A percentile compares a stretch with the other conserved stretches of the same genome.
Conservation (phyloP, 306 rosid species). For the Hippophae rhamnoides region DNA sequence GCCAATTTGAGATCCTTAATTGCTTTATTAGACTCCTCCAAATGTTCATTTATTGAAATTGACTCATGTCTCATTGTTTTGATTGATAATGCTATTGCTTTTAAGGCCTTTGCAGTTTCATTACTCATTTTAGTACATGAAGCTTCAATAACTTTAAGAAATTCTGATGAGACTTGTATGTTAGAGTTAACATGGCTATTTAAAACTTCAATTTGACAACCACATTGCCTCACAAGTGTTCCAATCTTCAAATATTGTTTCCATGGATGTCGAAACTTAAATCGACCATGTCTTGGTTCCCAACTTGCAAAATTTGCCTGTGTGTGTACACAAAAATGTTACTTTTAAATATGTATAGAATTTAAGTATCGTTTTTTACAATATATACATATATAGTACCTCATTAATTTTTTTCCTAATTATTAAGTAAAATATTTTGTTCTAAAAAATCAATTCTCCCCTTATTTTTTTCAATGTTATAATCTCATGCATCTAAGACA, state of each 20-base stretch:
- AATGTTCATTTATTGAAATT: constrained; percentile 15
- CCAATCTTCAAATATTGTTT: constrained; percentile 42
- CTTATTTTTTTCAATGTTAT: no score
- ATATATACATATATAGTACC: no score
- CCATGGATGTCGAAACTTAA: constrained; percentile 44
- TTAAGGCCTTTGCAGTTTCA: constrained; percentile 31
- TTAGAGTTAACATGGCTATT: constrained; percentile 24
- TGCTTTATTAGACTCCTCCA: constrained; percentile 19
- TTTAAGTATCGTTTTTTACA: no score
- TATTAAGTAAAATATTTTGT: no score
- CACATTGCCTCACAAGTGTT: constrained; percentile 36
- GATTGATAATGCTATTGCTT: constrained; percentile 23
- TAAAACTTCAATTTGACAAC: constrained; percentile 38
- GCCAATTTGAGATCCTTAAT: constrained; percentile 17
- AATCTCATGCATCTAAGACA: no score
- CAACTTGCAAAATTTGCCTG: constrained; percentile 31
- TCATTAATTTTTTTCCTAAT: no score
- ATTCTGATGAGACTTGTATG: constrained; percentile 17
- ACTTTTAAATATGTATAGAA: no score
- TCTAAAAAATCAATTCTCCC: no score
- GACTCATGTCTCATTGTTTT: constrained; percentile 23
- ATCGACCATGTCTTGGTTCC: constrained; percentile 45
- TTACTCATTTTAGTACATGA: constrained; percentile 29
- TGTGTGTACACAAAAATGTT: not conserved
- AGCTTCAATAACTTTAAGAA: constrained; percentile 27